Conservation (phyloP, 75 land plant species). For the Sequoia sempervirens region DNA sequence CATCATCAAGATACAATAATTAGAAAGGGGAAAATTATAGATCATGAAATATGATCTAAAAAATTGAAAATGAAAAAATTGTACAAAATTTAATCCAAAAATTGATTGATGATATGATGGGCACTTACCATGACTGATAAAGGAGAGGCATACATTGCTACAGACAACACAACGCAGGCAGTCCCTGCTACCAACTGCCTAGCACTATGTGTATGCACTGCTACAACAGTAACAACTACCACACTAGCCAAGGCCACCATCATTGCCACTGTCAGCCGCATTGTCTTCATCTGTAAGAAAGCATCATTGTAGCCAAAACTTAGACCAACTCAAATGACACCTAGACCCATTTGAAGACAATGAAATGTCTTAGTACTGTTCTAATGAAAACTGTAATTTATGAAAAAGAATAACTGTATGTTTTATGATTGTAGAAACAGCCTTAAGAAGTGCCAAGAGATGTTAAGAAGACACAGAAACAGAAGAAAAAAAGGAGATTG, state of each 20-base stretch:
- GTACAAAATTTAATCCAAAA: too few relatives aligned
- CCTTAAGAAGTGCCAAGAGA: neutral
- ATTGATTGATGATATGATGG: neutral
- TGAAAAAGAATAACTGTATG: too few relatives aligned
- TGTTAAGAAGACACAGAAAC: neutral
- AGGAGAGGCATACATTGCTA: slow-evolving; percentile 40
- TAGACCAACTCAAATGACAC: neutral
- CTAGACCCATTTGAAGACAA: neutral
- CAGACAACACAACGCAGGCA: slow-evolving; percentile 22
- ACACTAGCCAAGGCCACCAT: slow-evolving; percentile 10
- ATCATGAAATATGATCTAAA: too few relatives aligned
- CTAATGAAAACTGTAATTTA: neutral
- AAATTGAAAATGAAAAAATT: too few relatives aligned
- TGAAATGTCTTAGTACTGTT: neutral
- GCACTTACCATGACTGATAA: slow-evolving; percentile 29
- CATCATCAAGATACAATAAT: too few relatives aligned
- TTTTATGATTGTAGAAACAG: neutral
- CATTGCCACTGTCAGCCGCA: slow-evolving; percentile 2
- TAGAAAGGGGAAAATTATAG: too few relatives aligned
- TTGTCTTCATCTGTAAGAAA: neutral
- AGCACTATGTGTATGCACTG: neutral
- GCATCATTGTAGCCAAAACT: neutral
- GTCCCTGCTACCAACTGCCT: slow-evolving; percentile 22
- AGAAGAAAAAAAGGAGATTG: too few relatives aligned
- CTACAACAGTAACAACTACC: slow-evolving; percentile 6